Base-by-base conservation (phyloP, 1,139 yeast species). In the Candida glucosophila region DNA sequence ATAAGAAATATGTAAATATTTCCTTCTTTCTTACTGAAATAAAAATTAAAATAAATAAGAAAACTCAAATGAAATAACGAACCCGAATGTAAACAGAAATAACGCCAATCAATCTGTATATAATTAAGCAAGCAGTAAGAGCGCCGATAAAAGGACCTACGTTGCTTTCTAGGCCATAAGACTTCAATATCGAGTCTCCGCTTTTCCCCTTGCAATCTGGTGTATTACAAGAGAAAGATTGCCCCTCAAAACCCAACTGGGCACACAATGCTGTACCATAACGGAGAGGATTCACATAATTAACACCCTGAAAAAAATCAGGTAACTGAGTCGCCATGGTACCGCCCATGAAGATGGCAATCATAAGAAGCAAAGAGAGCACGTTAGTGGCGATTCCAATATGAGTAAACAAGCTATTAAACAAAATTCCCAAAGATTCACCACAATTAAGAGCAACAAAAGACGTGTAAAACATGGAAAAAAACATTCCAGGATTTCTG, bases 321-420 rank as follows among this genome's bases (percentile, higher is more conserved):
- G 85, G 85, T 78, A 83, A 73, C 18, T 77, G 63, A 36, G 81
- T 53, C 0, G 95, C 78, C 77, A 85, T 67, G 5, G 88, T 61
- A n/a, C 95, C 95, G 3, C 85, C 83, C 92, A 83, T 80, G 40
- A 79, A 73, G 11, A 79, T 69, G 5, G 88, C 90, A 30, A 82
- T 55, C 3, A 81, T 68, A 25, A 80, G 52, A 17, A 79, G 44
- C 6, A 73, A 67, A 0, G 86, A 67, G 24, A 83, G 67, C 5
- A 82, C 52, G 41, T 80, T 82, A 14, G 81, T 72, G 0, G 92
- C 93, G 38, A 83, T 67, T 0, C 94, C 95, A 28, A 82, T 69
- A 44, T 83, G 88, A 29, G 65, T 60, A 40, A 83, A 76, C 0
- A 79, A 39, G n/a, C 88, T 73, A 43, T 81, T 81, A 35, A 83